phyloP scores from a whole-genome alignment of 78 protist genomes.

The Dictyostelium intermedium region DNA sequence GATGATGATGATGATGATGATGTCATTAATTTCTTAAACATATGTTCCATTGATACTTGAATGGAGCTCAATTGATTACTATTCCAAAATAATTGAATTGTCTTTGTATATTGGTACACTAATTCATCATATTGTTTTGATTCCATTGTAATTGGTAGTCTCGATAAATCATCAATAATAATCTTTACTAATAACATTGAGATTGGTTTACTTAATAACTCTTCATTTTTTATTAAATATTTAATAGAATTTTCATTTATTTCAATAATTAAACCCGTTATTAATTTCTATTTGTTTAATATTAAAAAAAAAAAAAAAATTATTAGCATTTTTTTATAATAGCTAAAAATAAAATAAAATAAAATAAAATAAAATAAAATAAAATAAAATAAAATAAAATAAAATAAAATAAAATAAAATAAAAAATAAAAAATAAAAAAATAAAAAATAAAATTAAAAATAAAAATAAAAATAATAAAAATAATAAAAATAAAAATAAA shows the following conservation, averaged over 20 bases:
- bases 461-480: no score
- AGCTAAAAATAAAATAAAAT: no score
- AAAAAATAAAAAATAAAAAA: no score
- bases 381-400: no score
- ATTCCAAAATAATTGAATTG: neutral
- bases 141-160: neutral
- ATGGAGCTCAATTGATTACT: neutral
- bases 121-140: neutral
- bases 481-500: neutral
- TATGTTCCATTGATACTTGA: neutral
- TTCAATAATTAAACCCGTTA: neutral
- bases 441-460: no score
- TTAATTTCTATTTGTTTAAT: slow-evolving; percentile 3
- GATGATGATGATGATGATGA: no score
- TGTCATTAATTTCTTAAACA: neutral
- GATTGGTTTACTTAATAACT: neutral
- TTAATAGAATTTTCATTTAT: neutral
- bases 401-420: no score
- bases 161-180: slow-evolving; percentile 1
- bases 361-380: no score
- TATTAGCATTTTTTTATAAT: no score
- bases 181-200: neutral
- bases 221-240: neutral
- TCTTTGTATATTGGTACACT: neutral
- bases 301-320: no score